Evolutionary conservation across 2,329 filamentous ascomycete genomes (phyloP).

Genomic region (Fusarium xyrophilum): DNA sequence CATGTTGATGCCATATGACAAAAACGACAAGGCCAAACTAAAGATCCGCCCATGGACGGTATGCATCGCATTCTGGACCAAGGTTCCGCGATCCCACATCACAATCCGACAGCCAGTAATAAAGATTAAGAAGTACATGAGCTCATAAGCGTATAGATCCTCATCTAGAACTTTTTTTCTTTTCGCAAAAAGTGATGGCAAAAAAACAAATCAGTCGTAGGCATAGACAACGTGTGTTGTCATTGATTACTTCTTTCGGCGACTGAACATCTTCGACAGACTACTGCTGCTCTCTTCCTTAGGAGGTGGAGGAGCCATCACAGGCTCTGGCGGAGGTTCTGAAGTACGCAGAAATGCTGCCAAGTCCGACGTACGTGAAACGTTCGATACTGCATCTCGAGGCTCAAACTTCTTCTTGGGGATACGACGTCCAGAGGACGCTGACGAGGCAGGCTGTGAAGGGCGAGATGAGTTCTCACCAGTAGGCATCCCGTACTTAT

Average conservation of each 20-base stretch:
- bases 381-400: slow-evolving; percentile 56
- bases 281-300: slow-evolving; percentile 51
- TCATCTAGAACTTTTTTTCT: slow-evolving; percentile 22
- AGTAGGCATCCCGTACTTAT: slow-evolving; percentile 49
- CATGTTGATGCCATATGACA: slow-evolving; percentile 8
- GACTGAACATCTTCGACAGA: slow-evolving; percentile 57
- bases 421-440: slow-evolving; percentile 52
- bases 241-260: slow-evolving; percentile 56
- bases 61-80: background rate
- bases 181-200: background rate
- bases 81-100: slow-evolving; percentile 5
- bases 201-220: slow-evolving; percentile 26
- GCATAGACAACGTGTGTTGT: slow-evolving; percentile 33
- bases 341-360: slow-evolving; percentile 76
- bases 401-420: slow-evolving; percentile 66
- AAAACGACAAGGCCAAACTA: slow-evolving; percentile 26
- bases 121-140: slow-evolving; percentile 41
- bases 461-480: slow-evolving; percentile 34
- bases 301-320: slow-evolving; percentile 38
- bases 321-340: slow-evolving; percentile 61
- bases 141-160: slow-evolving; percentile 37
- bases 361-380: slow-evolving; percentile 69
- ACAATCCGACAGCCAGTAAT: slow-evolving; percentile 30
- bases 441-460: slow-evolving; percentile 31
- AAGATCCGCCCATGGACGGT: slow-evolving; percentile 3